phyloP scores from a whole-genome alignment of 202 grass and related monocot species.

The Alloteropsis angusta region DNA sequence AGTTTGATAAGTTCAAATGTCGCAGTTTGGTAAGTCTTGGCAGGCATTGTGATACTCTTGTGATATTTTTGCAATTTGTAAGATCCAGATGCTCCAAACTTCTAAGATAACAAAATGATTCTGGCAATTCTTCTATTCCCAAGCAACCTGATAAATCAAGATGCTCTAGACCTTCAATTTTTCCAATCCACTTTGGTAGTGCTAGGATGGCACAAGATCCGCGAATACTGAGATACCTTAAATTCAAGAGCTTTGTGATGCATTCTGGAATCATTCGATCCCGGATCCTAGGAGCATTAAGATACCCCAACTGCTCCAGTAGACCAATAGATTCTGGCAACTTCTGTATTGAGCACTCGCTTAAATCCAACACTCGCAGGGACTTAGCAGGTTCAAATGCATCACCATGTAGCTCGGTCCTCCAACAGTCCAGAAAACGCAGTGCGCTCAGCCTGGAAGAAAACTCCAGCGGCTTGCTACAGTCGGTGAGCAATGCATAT shows the following conservation, averaged over 20 bases:
- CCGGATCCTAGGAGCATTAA: neutral
- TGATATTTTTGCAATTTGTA: neutral
- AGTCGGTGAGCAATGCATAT: neutral
- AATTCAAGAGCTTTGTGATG: neutral
- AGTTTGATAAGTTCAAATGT: neutral
- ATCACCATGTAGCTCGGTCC: neutral
- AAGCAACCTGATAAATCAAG: slow-evolving; percentile 1
- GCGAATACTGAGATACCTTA: neutral
- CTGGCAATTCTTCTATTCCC: neutral
- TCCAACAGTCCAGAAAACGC: neutral
- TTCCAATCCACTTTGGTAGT: neutral
- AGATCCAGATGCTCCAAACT: neutral
- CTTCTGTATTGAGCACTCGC: neutral
- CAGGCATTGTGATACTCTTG: neutral
- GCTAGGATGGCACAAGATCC: neutral
- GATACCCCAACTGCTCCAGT: neutral
- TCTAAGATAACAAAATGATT: neutral
- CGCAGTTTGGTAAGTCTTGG: neutral
- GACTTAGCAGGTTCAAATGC: neutral
- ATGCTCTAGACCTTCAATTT: neutral
- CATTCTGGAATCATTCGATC: neutral
- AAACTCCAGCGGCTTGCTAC: neutral
- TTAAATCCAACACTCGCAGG: slow-evolving; percentile 8
- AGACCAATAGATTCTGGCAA: neutral
- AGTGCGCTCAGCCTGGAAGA: neutral